Percentiles rank a stretch among this genome's conserved stretches.
Evolutionary conservation across 1,139 yeast species (phyloP).

Genomic region (Kurtzmaniella natalensis): DNA sequence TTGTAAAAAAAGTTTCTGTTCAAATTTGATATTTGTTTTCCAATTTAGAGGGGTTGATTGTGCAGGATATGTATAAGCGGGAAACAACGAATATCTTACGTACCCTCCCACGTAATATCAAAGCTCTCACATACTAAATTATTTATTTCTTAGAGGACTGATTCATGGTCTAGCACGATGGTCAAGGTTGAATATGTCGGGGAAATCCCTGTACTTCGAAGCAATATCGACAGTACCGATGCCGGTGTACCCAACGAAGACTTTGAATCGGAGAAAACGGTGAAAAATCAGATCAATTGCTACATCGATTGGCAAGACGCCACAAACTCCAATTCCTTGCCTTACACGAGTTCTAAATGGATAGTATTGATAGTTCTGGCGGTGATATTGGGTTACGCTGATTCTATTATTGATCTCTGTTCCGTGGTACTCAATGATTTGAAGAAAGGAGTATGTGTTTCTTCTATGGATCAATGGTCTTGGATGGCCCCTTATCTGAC

Average conservation of each 20-base stretch:
- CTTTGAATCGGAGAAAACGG: too few relatives aligned
- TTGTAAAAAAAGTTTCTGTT: too few relatives aligned
- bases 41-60: too few relatives aligned
- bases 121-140: too few relatives aligned
- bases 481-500: conserved; percentile 41
- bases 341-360: conserved; percentile 45
- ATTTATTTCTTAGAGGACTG: too few relatives aligned
- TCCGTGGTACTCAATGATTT: conserved; percentile 64
- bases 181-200: conserved; percentile 2
- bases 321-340: conserved; percentile 9
- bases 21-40: too few relatives aligned
- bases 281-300: too few relatives aligned
- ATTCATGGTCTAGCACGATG: not conserved
- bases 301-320: conserved; percentile 15
- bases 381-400: conserved; percentile 51
- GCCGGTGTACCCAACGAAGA: too few relatives aligned
- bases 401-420: conserved; percentile 56
- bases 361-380: conserved; percentile 53
- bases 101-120: too few relatives aligned
- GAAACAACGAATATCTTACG: too few relatives aligned
- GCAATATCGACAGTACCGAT: too few relatives aligned
- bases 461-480: conserved; percentile 39
- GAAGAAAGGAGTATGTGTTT: conserved; percentile 43
- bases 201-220: not conserved
- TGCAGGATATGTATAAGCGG: too few relatives aligned